phyloP scores from a whole-genome alignment of 306 rosid species.

The Vicia sativa region DNA sequence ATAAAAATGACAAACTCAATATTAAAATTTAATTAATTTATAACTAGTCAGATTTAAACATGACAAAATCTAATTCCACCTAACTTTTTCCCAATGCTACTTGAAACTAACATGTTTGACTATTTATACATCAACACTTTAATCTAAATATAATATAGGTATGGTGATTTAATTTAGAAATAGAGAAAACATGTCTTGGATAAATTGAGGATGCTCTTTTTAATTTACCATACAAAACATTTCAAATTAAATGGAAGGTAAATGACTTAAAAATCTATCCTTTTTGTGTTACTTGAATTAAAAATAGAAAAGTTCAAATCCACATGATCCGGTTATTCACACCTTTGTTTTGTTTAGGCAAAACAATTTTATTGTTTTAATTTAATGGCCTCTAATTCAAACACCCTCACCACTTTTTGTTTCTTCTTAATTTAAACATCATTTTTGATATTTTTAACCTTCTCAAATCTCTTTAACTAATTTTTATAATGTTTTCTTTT shows the following conservation, averaged over 20 bases:
- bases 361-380: slow-evolving; percentile 16
- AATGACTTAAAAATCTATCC: background rate
- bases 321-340: slow-evolving; percentile 39
- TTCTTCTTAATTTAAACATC: slow-evolving; percentile 43
- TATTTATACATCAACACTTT: too few relatives aligned
- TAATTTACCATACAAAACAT: too few relatives aligned
- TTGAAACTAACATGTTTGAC: too few relatives aligned
- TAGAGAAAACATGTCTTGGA: too few relatives aligned
- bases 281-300: slow-evolving; percentile 15
- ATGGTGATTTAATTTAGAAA: too few relatives aligned
- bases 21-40: too few relatives aligned
- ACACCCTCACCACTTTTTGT: slow-evolving; percentile 36
- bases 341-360: background rate
- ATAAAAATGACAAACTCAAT: too few relatives aligned
- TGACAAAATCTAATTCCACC: too few relatives aligned
- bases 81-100: too few relatives aligned
- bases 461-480: slow-evolving; percentile 17
- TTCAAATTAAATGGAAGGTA: slow-evolving; percentile 1
- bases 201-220: too few relatives aligned
- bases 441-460: slow-evolving; percentile 39
- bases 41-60: too few relatives aligned
- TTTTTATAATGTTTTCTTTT: slow-evolving; percentile 27
- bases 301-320: slow-evolving; percentile 45
- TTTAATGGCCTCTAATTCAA: slow-evolving; percentile 47
- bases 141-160: too few relatives aligned